Evolutionary conservation across 2,329 filamentous ascomycete species (phyloP).

Genomic region (Pestalotiopsis sp.): DNA sequence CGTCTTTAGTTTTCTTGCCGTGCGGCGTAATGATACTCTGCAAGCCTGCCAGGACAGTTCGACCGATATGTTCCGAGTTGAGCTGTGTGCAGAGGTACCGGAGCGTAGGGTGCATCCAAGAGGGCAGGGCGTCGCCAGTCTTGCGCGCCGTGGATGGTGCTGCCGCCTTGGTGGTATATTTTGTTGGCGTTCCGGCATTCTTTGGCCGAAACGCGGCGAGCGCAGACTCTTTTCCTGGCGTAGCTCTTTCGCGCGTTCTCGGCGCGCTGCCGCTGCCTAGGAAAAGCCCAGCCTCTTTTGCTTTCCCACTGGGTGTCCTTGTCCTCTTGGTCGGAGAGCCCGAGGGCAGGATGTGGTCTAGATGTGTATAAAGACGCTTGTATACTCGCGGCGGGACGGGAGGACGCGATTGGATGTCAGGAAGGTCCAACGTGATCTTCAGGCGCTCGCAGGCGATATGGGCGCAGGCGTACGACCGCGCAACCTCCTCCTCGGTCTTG

Average conservation of each 20-base stretch:
- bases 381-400: conserved; percentile 81
- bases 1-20: conserved; percentile 45
- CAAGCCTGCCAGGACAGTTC: conserved; percentile 74
- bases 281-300: conserved; percentile 31
- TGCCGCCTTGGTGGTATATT: conserved; percentile 32
- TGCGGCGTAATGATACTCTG: conserved; percentile 52
- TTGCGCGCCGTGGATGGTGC: conserved; percentile 29
- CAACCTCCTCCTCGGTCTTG: conserved; percentile 84
- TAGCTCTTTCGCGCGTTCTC: conserved; percentile 39
- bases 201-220: conserved; percentile 43
- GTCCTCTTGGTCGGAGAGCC: conserved; percentile 22
- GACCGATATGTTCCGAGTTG: conserved; percentile 60
- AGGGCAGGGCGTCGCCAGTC: conserved; percentile 42
- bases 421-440: conserved; percentile 74
- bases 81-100: conserved; percentile 65
- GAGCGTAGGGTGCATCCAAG: conserved; percentile 71
- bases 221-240: conserved; percentile 47
- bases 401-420: conserved; percentile 71
- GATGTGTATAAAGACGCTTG: conserved; percentile 77
- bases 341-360: conserved; percentile 68
- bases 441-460: conserved; percentile 88
- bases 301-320: conserved; percentile 35
- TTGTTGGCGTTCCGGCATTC: conserved; percentile 41
- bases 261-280: conserved; percentile 30
- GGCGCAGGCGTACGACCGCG: conserved; percentile 80